These are phyloP conservation scores for Fusarium mangiferae DNA, from an alignment of 2,329 filamentous ascomycete genomes.

Conservation along the genomic window DNA sequence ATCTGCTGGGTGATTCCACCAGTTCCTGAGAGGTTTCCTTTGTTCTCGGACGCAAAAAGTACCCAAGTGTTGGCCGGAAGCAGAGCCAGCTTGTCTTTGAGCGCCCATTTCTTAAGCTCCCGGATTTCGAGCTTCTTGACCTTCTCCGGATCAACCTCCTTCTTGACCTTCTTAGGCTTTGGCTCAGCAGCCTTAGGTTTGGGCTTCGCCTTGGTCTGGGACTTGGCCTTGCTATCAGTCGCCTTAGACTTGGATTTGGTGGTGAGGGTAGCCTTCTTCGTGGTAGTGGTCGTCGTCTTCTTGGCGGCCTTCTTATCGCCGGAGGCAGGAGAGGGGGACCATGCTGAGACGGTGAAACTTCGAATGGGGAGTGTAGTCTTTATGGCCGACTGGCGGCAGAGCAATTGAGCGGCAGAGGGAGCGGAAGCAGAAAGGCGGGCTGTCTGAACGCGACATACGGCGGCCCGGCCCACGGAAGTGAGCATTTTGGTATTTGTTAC, in stretches of 20 bases:
- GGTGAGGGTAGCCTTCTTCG: slow-evolving; percentile 37
- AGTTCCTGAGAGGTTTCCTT: slow-evolving; percentile 7
- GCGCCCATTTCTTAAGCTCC: slow-evolving; percentile 53
- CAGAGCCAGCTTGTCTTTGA: slow-evolving; percentile 53
- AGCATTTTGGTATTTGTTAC: slow-evolving; percentile 50
- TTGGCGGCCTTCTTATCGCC: slow-evolving; percentile 32
- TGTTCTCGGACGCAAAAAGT: slow-evolving; percentile 52
- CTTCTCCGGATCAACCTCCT: slow-evolving; percentile 51
- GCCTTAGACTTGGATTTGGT: slow-evolving; percentile 15
- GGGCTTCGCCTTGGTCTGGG: slow-evolving; percentile 45
- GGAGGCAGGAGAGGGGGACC: slow-evolving; percentile 40
- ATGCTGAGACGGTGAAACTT: slow-evolving; percentile 48
- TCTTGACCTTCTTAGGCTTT: slow-evolving; percentile 48
- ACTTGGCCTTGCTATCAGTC: slow-evolving; percentile 43
- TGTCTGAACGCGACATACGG: slow-evolving; percentile 49
- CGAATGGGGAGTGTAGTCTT: slow-evolving; percentile 39
- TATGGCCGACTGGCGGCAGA: slow-evolving; percentile 32
- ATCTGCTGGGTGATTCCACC: slow-evolving; percentile 38
- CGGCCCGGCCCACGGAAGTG: slow-evolving; percentile 53
- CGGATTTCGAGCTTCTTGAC: slow-evolving; percentile 45
- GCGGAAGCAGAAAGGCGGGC: slow-evolving; percentile 38
- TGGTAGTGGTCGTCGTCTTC: slow-evolving; percentile 25
- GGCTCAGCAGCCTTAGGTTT: slow-evolving; percentile 40
- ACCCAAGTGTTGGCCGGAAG: slow-evolving; percentile 50
- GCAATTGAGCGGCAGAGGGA: slow-evolving; percentile 36